Percentiles rank a stretch among this genome's conserved stretches.
Evolutionary conservation across 768 basidiomycete species (phyloP).

Genomic region (Lactarius sanguifluus): DNA sequence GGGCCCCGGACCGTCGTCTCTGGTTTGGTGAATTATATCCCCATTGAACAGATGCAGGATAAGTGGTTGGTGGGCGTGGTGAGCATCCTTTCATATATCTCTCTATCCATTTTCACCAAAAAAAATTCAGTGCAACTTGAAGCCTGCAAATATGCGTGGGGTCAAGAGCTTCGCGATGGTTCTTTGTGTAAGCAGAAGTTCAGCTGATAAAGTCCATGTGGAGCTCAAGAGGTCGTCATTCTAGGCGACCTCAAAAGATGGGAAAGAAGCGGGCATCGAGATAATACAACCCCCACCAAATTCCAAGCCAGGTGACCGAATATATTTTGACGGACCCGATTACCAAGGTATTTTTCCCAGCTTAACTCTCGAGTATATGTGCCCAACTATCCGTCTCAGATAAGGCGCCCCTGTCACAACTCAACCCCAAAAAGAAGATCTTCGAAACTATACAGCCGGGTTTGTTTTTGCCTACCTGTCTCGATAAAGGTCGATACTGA

Average conservation of each 20-base stretch:
- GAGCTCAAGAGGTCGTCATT: conserved; percentile 3
- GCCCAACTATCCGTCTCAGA: conserved; percentile 38
- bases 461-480: conserved; percentile 35
- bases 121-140: conserved; percentile 73
- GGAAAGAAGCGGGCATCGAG: conserved; percentile 88
- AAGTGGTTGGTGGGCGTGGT: conserved; percentile 83
- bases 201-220: neutral
- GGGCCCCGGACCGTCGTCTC: conserved; percentile 97
- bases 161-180: conserved; percentile 99
- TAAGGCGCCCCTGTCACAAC: conserved; percentile 68
- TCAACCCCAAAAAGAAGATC: conserved; percentile 99
- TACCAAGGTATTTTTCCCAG: conserved; percentile 62
- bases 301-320: conserved; percentile 86
- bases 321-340: conserved; percentile 92
- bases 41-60: conserved; percentile 90
- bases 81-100: conserved; percentile 31
- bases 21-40: conserved; percentile 94
- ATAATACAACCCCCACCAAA: conserved; percentile 84
- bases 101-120: conserved; percentile 9
- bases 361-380: neutral
- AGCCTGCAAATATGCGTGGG: conserved; percentile 95
- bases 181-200: conserved; percentile 61
- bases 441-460: conserved; percentile 97
- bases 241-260: conserved; percentile 87
- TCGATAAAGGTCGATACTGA: conserved; percentile 1